Percentiles rank a stretch among this genome's conserved stretches.
phyloP scores from a whole-genome alignment of 2,329 filamentous ascomycete genomes.

The Botrytis cinerea region DNA sequence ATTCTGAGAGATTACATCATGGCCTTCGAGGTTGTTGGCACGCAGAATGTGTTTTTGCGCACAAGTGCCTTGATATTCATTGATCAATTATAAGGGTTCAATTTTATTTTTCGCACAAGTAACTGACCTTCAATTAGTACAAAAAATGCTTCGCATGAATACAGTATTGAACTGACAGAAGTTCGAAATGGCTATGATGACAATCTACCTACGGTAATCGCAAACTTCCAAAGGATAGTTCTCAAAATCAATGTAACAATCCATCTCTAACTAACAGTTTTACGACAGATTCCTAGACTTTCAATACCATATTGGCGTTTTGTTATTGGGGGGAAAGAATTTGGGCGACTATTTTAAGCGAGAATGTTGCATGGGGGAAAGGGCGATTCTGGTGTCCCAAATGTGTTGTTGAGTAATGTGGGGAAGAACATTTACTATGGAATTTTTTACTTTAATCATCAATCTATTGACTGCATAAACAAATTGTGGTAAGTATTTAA shows the following conservation, averaged over 20 bases:
- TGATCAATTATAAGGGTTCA: not conserved
- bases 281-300: not conserved
- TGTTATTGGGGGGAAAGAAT: not conserved
- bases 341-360: not conserved
- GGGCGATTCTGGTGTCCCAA: not conserved
- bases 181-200: not conserved
- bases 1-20: not conserved
- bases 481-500: not conserved
- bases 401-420: not conserved
- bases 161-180: not conserved
- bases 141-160: not conserved
- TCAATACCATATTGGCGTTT: not conserved
- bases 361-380: not conserved
- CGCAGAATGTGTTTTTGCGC: not conserved
- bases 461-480: rapidly evolving
- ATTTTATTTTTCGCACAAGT: too few relatives aligned
- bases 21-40: not conserved
- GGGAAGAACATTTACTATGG: not conserved
- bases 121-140: not conserved
- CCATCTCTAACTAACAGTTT: too few relatives aligned
- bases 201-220: too few relatives aligned
- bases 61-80: too few relatives aligned
- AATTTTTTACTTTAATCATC: not conserved
- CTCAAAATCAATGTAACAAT: not conserved
- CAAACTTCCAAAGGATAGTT: not conserved